Evolutionary conservation across 257 asterid genomes (phyloP).

Genomic region (Primulina huaijiensis): DNA sequence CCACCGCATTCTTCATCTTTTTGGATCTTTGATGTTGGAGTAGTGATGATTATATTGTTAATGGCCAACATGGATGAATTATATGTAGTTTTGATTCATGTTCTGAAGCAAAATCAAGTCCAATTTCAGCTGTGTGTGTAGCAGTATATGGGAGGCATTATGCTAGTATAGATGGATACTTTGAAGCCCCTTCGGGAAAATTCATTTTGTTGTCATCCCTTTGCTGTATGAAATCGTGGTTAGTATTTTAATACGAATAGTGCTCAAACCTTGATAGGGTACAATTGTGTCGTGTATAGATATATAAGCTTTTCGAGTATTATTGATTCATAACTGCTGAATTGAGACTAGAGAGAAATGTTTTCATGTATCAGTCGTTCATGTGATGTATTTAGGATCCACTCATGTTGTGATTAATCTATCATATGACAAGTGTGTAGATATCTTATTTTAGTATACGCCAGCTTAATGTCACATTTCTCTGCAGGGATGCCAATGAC

Average conservation of each 20-base stretch:
- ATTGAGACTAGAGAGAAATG: too few species aligned
- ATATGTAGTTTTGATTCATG: constrained; percentile 25
- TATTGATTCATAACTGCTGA: too few species aligned
- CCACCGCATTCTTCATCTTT: constrained; percentile 25
- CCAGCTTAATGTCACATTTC: not conserved
- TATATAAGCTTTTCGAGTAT: not conserved
- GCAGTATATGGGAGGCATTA: constrained; percentile 26
- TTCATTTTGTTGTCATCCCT: constrained; percentile 25
- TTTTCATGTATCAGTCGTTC: not conserved
- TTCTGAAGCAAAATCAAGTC: constrained; percentile 24
- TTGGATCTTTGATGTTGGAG: constrained; percentile 21
- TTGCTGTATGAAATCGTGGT: constrained; percentile 28
- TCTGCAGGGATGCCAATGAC: not conserved
- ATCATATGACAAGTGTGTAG: not conserved
- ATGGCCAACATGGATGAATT: constrained; percentile 18
- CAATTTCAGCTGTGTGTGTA: constrained; percentile 29
- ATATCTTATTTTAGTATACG: not conserved
- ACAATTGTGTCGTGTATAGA: constrained; percentile 31
- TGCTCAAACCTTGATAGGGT: constrained; percentile 5
- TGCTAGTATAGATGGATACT: constrained; percentile 37
- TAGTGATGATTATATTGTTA: not conserved
- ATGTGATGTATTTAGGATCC: not conserved
- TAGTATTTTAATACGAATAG: constrained; percentile 35
- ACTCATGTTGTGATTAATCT: not conserved
- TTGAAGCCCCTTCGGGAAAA: constrained; percentile 25